Conservation (phyloP, 2,329 filamentous ascomycete genomes). For the Fusarium oligoseptatum region DNA sequence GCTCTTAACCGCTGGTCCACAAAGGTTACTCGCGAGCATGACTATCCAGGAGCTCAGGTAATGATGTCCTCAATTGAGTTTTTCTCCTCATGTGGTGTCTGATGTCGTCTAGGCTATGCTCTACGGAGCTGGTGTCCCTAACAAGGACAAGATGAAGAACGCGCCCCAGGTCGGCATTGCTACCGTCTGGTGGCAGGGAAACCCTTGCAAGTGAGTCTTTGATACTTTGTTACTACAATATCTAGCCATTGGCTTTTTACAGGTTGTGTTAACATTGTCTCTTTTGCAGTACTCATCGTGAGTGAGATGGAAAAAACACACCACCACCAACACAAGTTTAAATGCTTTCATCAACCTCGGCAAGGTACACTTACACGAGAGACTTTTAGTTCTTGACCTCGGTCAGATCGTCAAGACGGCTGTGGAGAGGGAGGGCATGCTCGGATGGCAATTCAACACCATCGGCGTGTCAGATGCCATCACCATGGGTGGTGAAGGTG, state of each 20-base stretch:
- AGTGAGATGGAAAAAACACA: slow-evolving; percentile 37
- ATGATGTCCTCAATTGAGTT: slow-evolving; percentile 30
- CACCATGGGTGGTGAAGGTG: slow-evolving; percentile 94
- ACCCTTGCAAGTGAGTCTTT: slow-evolving; percentile 86
- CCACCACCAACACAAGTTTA: background rate
- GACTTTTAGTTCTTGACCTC: slow-evolving; percentile 78
- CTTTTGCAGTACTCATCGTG: slow-evolving; percentile 56
- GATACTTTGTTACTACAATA: background rate
- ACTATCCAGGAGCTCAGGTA: slow-evolving; percentile 92
- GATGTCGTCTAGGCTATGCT: slow-evolving; percentile 80
- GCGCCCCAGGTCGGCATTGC: slow-evolving; percentile 92
- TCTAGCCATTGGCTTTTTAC: background rate
- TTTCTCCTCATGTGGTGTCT: background rate
- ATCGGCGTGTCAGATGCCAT: slow-evolving; percentile 91
- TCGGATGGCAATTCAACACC: slow-evolving; percentile 95
- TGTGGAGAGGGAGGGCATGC: slow-evolving; percentile 85
- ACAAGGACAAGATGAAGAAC: slow-evolving; percentile 87
- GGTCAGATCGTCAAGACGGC: slow-evolving; percentile 89
- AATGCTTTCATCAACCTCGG: background rate
- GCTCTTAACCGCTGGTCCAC: slow-evolving; percentile 88
- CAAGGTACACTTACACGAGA: slow-evolving; percentile 29
- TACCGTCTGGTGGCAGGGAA: slow-evolving; percentile 97
- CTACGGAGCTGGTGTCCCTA: slow-evolving; percentile 90
- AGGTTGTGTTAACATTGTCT: background rate
- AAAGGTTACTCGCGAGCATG: slow-evolving; percentile 84